These are phyloP conservation scores for Helotiales sp. DNA, from an alignment of 2,329 filamentous ascomycete species.

Conservation along the genomic window DNA sequence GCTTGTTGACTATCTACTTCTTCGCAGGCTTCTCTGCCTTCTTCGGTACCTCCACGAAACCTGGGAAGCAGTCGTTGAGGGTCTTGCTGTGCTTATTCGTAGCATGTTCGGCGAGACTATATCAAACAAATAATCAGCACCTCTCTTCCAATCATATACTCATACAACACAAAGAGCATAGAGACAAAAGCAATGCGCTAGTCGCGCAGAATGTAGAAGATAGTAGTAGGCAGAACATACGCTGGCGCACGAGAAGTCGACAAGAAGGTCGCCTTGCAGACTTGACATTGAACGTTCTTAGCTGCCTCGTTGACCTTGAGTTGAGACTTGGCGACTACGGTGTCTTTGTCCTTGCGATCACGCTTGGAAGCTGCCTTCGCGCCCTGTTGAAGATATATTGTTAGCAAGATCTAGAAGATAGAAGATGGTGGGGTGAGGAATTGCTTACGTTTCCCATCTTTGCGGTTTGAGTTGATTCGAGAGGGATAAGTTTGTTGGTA, in stretches of 20 bases:
- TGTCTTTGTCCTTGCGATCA: slow-evolving; percentile 67
- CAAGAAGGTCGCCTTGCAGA: slow-evolving; percentile 78
- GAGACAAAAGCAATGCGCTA: no score
- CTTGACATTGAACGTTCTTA: slow-evolving; percentile 73
- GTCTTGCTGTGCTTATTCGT: slow-evolving; percentile 76
- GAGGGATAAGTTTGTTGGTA: background rate
- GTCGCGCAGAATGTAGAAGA: no score
- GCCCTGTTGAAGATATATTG: slow-evolving; percentile 46
- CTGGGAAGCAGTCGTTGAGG: slow-evolving; percentile 70
- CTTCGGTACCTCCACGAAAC: slow-evolving; percentile 34
- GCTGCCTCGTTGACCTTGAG: slow-evolving; percentile 70
- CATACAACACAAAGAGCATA: no score
- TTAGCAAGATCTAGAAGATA: slow-evolving; percentile 8
- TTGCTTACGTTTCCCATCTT: slow-evolving; percentile 32
- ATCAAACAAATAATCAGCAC: background rate
- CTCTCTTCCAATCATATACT: background rate
- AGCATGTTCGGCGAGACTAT: slow-evolving; percentile 68
- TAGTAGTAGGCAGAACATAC: slow-evolving; percentile 52
- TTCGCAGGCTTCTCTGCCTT: no score
- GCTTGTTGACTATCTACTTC: slow-evolving; percentile 2
- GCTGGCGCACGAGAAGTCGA: slow-evolving; percentile 74
- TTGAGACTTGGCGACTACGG: slow-evolving; percentile 63
- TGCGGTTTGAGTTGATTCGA: background rate
- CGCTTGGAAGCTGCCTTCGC: slow-evolving; percentile 71
- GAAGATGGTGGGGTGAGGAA: background rate